Evolutionary conservation across 768 basidiomycete genomes (phyloP), one percentile per base, ranked within the genome.

Genomic region (Paxillus involutus): DNA sequence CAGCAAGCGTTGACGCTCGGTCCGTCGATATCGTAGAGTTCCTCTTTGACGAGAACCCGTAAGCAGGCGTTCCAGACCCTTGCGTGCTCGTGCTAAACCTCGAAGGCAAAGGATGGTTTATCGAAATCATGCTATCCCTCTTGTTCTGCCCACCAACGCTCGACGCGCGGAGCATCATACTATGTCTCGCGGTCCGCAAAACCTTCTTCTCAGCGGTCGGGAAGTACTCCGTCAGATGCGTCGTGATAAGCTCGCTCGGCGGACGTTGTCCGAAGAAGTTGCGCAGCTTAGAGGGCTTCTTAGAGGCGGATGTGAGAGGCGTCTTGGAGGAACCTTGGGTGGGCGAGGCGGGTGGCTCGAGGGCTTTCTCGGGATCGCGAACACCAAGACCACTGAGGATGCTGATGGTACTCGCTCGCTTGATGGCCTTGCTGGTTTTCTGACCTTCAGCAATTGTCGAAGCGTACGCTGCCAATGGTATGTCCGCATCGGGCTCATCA

Each of bases 231-330:
- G 89, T 85, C 47, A 98, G 72, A 66, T 98, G 95, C 7, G 79
- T 96, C 24, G 95, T 91, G 75, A 98, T 98, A 58, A 98, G 84
- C 71, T 98, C 97, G 73, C 90, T 93, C 0, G 97, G 95, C 0
- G 97, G 97, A 39, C 97, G 89, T 64, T 98, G 97, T 14, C 96
- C 97, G 62, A 98, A 96, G 78, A 98, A 99, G 77, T 94, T 94
- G 71, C 90, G 90, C 44, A 94, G 69, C 64, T 92, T 94, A 19
- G 82, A 81, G 4, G 86, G 82, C 9, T 78, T 74, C 61, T 82
- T 82, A 47, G 51, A 41, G 39, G 21, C 29, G 21, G 49, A 41
- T 30, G 46, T 52, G 40, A 45, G 46, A 12, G 53, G 59, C 30
- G 46, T 57, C 59, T 65, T 71, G 36, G 57, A 14, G 3, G 65